Evolutionary conservation across 345 rosid species (phyloP), one percentile per base, ranked within the genome.

Genomic region (Gossypium herbaceum): DNA sequence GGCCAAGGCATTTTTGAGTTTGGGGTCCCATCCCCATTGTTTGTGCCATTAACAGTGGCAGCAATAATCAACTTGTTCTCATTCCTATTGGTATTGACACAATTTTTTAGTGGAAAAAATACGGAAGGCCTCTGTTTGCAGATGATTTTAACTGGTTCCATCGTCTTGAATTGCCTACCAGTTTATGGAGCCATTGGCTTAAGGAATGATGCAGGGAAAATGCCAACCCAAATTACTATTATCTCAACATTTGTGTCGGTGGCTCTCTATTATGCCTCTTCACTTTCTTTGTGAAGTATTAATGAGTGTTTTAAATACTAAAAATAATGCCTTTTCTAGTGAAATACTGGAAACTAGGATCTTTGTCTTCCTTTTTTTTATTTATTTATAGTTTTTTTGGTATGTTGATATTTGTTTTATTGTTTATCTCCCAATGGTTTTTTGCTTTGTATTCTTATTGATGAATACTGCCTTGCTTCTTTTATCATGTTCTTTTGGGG

Each of bases 101-200:
- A 63, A 16, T 4, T 22, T 13, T 13, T 8, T 1, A 76, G 81
- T 0, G 73, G 24, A 43, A 2, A 9, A 12, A 45, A 74, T 68
- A 57, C 11, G 13, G 89, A 81, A 7, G 86, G 80, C 17, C 51
- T 69, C 2, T 12, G 61, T 9, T 27, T 87, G 77, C 92, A 88
- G 71, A 34, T 87, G 76, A 16, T 87, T 60, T 9, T 85, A 44
- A 63, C 83, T 15, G 82, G 92, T 6, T 89, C 83, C 27, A 85
- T 73, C 0, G 81, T 75, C 27, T 73, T 84, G 78, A 90, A 91
- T 67, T 80, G 81, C 79, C 83, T 80, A 76, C 93, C 94, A 19
- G 56, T 90, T 61, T 94, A 87, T 43, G 86, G 82, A 73, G 93
- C 94, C 65, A 85, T 92, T 81, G 61, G 81, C 5, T 47, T 88